Base-by-base conservation (phyloP, 345 rosid genomes). In the Barbarea vulgaris region DNA sequence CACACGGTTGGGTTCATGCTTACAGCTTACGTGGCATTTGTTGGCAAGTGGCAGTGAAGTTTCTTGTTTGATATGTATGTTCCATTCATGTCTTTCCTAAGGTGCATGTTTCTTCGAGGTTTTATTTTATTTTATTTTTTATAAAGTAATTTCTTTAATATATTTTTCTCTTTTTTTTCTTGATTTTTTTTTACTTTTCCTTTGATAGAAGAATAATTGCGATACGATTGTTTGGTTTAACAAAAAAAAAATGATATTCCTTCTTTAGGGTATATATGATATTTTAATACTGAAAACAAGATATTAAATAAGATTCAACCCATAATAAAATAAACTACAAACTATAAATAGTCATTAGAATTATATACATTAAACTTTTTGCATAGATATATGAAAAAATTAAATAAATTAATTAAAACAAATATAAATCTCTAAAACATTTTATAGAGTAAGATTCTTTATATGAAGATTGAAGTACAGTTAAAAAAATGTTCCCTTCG, bases 1-100 rank as follows among this genome's bases (percentile, higher is more conserved):
- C 81, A 78, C 81, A 78, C 81, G 77, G 77, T 66, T 78, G 81
- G 73, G 74, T 78, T 59, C 30, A 27, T 78, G 25, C 74, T 34
- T 72, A 36, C 64, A 44, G 25, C 74, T 34, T 72, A 36, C 64
- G 53, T 78, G 81, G 64, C 59, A 42, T 77, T 66, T 72, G 77
- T 58, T 78, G 81, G 77, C 81, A 70, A 70, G 37, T 70, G 11
- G 67, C 67, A 64, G 46, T 64, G 73, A 78, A 59, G 73, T 65
- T 41, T 78, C 71, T 78, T 78, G 81, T 72, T 77, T 77, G 72
- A 50, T 72, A 51, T 64, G 77, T 57, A 19, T 72, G 77, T 72
- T 77, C 48, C 5, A 58, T 72, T 78, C 81, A 78, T 72, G 73
- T 67, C 28, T 72, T 78, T 52, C 31, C 52, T 24, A 56, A 77